Base-by-base conservation (phyloP, 1,284 basidiomycete species). In the Coniophora puteana region DNA sequence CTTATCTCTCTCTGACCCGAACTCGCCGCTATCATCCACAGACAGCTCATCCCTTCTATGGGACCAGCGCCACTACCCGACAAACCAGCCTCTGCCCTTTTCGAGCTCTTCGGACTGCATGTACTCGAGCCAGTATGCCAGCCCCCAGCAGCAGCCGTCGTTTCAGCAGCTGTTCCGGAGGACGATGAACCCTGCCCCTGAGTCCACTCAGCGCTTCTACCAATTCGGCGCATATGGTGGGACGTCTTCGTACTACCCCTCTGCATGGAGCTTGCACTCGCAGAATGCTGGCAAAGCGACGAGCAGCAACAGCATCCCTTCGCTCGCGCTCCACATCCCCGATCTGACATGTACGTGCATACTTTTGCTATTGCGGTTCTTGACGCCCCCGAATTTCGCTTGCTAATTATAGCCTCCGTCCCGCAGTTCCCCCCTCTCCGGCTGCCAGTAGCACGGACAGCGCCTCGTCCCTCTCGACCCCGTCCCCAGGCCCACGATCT, bases 381-480 rank as follows among this genome's bases (percentile, higher is more conserved):
- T n/a, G n/a, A n/a, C 20, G 8, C 21, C 22, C 25, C 33, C 10
- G 14, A 34, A 25, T 4, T 4, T 2, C 0, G 3, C 12, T 17
- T 8, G n/a, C 41, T 53, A 22, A 55, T 21, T 21, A 14, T 20
- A 17, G 12, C n/a, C 35, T 21, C 42, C n/a, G n/a, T n/a, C n/a
- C n/a, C 43, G 36, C 50, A 67, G 66, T 62, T 37, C 61, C 66
- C 3, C 59, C 69, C 0, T 69, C 74, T 6, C 72, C 71, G 24
- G 67, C 70, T 4, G 68, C 70, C 43, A 62, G 65, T 17, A 62
- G 55, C 46, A 50, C 47, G 0, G 68, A 71, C 43, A 62, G 65
- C 18, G 62, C 54, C 46, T 51, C 47, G 0, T 59, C 61, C 28
- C 4, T 35, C 6, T 52, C 48, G 3, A 11, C 51, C 1, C 45